Evolutionary conservation across 805 yeast genomes (phyloP), one percentile per base, ranked within the genome.

Genomic region (Starmerella khaoyaiensis): DNA sequence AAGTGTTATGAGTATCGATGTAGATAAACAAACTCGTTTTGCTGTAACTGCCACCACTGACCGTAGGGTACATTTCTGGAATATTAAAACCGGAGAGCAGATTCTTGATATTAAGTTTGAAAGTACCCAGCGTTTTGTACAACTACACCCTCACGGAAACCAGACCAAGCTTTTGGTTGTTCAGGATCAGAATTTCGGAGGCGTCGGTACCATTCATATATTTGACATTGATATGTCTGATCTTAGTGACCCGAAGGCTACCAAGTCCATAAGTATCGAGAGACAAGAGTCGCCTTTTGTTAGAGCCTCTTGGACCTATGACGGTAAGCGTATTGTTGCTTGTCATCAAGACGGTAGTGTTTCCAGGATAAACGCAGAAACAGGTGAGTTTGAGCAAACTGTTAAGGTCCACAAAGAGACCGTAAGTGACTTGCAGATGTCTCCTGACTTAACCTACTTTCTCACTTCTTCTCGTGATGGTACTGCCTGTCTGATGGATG

Each of bases 1-100:
- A 76, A 80, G 95, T 37, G 77, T 90, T 53, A 83, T 93, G 90
- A 76, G 94, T 23, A 76, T 90, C 47, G 97, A 86, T 58, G 77
- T 84, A 31, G 90, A 82, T 58, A 58, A 59, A 23, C 68, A 70
- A 39, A 68, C 87, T n/a, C 65, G 68, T 28, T 69, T 70, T 45
- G 75, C 82, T 47, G 73, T 76, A 40, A 86, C 98, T 3, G 96
- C 94, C 24, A 74, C 90, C 45, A 94, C 95, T 38, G 98, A 90
- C 57, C 75, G 78, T 59, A 67, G 79, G 37, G 73, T 81, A 50
- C 80, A 79, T 51, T 68, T 87, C 47, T 90, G 96, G 96, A 70
- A 70, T 47, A 79, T 79, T 14, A 64, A 69, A 53, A 77, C 74
- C 34, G 99, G 98, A 35, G 69, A 75, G 52, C 35, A 26, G 15